phyloP scores from a whole-genome alignment of 179 eudicot species.

The Spinacia oleracea region DNA sequence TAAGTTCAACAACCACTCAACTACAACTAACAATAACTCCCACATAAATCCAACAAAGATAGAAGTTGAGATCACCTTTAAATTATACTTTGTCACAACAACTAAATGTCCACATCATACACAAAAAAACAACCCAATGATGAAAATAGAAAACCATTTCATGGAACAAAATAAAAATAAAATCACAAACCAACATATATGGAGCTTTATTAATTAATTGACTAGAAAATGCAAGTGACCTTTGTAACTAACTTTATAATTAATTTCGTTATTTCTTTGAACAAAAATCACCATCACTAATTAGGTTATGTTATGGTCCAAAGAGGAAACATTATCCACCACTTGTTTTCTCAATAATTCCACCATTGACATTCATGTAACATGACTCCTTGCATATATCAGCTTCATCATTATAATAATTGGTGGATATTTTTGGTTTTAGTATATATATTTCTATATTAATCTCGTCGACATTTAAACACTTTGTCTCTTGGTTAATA shows the following conservation, averaged over 20 bases:
- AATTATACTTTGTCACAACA: background rate
- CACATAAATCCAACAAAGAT: background rate
- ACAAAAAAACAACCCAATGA: background rate
- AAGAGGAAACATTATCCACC: background rate
- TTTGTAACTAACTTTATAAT: background rate
- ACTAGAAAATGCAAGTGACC: background rate
- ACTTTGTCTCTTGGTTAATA: no score
- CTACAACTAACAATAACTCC: background rate
- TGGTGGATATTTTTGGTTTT: slow-evolving; percentile 15
- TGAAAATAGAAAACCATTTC: background rate
- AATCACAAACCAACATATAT: background rate
- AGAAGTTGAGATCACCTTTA: background rate
- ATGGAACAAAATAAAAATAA: background rate
- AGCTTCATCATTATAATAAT: slow-evolving; percentile 5
- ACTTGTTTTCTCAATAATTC: background rate
- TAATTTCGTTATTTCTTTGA: no score
- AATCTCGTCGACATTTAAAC: no score
- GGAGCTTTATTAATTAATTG: background rate
- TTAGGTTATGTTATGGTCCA: background rate
- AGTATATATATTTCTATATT: no score
- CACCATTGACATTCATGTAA: background rate
- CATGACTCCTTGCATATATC: background rate
- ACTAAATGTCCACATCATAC: slow-evolving; percentile 3
- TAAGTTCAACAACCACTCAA: background rate
- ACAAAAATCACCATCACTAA: background rate